A percentile compares a stretch with the other conserved stretches of the same genome.
phyloP scores from a whole-genome alignment of 805 yeast species.

The Metschnikowia henanensis region DNA sequence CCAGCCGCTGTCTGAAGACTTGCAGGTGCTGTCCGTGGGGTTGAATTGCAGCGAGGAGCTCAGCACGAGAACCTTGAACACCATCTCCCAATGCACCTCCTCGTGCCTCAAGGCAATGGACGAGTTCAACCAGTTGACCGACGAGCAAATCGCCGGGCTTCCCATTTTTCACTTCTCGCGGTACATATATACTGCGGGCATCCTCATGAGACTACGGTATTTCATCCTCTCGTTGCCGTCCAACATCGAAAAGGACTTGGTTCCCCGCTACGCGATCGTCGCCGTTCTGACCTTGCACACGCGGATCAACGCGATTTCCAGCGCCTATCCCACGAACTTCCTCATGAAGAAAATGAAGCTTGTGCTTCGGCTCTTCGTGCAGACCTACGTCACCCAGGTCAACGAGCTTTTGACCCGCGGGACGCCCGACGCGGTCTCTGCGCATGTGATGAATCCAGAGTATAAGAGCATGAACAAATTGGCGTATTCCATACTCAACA shows the following conservation, averaged over 20 bases:
- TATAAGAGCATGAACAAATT: constrained; percentile 21
- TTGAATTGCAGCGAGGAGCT: constrained; percentile 17
- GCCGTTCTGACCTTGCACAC: constrained; percentile 30
- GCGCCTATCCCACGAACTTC: constrained; percentile 39
- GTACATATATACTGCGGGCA: constrained; percentile 62
- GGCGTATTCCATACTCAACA: constrained; percentile 9
- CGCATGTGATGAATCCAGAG: constrained; percentile 17
- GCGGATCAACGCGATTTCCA: constrained; percentile 30
- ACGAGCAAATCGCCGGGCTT: constrained; percentile 49
- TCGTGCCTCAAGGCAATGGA: constrained; percentile 53
- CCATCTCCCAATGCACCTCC: constrained; percentile 51
- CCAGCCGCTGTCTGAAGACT: constrained; percentile 47
- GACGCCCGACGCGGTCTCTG: constrained; percentile 8
- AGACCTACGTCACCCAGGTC: constrained; percentile 60
- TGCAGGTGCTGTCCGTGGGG: constrained; percentile 10
- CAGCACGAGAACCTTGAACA: constrained; percentile 32
- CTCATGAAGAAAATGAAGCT: constrained; percentile 54
- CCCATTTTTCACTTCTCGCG: constrained; percentile 60
- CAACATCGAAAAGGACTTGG: constrained; percentile 41
- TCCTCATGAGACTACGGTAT: constrained; percentile 57
- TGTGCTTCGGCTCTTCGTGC: constrained; percentile 57
- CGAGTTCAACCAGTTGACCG: constrained; percentile 45
- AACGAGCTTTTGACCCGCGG: constrained; percentile 28
- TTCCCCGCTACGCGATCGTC: constrained; percentile 46
- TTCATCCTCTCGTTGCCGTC: constrained; percentile 54